Evolutionary conservation across 2,329 filamentous ascomycete genomes (phyloP).

Genomic region (Calonectria pseudoreteaudii): DNA sequence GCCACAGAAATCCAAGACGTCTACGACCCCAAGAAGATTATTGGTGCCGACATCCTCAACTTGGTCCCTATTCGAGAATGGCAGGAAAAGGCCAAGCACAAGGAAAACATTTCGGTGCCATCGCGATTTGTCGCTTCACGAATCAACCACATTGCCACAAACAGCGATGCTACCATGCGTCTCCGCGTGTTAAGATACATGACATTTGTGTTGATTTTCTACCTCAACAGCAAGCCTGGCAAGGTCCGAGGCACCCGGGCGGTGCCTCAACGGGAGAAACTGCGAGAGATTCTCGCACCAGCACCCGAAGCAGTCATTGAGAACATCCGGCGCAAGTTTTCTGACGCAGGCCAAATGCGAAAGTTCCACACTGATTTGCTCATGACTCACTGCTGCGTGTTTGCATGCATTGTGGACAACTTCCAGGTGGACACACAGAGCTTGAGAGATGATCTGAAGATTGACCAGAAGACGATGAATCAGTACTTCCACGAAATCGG

Average conservation of each 20-base stretch:
- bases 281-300: constrained; percentile 67
- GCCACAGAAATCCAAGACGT: constrained; percentile 78
- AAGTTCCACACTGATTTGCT: constrained; percentile 80
- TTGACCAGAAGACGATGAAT: constrained; percentile 77
- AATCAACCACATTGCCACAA: constrained; percentile 65
- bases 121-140: constrained; percentile 76
- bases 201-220: constrained; percentile 67
- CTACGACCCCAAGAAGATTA: constrained; percentile 74
- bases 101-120: constrained; percentile 65
- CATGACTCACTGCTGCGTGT: constrained; percentile 78
- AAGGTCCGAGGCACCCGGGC: constrained; percentile 59
- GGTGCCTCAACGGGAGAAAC: constrained; percentile 72
- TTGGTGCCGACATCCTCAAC: constrained; percentile 76
- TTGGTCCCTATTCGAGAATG: constrained; percentile 79
- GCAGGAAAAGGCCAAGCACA: constrained; percentile 73
- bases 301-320: constrained; percentile 74
- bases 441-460: constrained; percentile 76
- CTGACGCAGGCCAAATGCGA: constrained; percentile 71
- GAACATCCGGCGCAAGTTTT: constrained; percentile 77
- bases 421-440: constrained; percentile 78
- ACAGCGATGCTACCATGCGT: constrained; percentile 63
- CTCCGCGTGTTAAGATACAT: constrained; percentile 72
- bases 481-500: constrained; percentile 84
- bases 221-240: constrained; percentile 59
- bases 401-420: constrained; percentile 78